Conservation (phyloP, 2,329 filamentous ascomycete genomes). For the Albophoma yamanashiensis region DNA sequence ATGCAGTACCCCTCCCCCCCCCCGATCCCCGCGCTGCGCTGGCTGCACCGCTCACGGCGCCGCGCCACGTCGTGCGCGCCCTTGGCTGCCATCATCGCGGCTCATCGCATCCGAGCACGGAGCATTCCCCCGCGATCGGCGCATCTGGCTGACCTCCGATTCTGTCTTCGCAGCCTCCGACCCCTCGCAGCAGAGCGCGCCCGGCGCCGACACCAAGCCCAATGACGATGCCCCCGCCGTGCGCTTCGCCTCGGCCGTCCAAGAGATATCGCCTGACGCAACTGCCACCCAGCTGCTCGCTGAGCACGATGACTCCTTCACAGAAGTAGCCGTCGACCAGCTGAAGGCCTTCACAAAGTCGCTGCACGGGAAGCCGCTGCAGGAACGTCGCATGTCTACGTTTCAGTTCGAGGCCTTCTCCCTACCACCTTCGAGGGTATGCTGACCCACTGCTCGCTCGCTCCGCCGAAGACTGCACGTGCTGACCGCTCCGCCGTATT, state of each 20-base stretch:
- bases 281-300: constrained; percentile 25
- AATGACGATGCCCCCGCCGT: constrained; percentile 37
- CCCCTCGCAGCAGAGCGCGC: not conserved
- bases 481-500: not conserved
- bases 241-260: constrained; percentile 59
- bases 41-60: not conserved
- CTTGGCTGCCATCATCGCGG: not conserved
- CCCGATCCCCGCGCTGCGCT: not conserved
- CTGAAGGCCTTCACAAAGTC: constrained; percentile 61
- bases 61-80: not conserved
- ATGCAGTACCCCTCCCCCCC: constrained; percentile 1
- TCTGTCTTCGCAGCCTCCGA: not conserved
- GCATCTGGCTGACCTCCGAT: not conserved
- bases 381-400: constrained; percentile 73
- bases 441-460: constrained; percentile 21
- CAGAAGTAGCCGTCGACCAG: constrained; percentile 46
- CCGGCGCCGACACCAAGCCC: constrained; percentile 8
- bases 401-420: constrained; percentile 89
- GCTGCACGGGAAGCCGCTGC: constrained; percentile 63
- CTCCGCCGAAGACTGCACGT: not conserved
- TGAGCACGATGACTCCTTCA: constrained; percentile 18
- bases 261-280: constrained; percentile 49
- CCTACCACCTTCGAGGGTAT: constrained; percentile 71
- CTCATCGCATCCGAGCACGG: not conserved
- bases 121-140: not conserved